A percentile compares a stretch with the other conserved stretches of the same genome.
Evolutionary conservation across 331 rosid genomes (phyloP).

Genomic region (Malus hybrid): DNA sequence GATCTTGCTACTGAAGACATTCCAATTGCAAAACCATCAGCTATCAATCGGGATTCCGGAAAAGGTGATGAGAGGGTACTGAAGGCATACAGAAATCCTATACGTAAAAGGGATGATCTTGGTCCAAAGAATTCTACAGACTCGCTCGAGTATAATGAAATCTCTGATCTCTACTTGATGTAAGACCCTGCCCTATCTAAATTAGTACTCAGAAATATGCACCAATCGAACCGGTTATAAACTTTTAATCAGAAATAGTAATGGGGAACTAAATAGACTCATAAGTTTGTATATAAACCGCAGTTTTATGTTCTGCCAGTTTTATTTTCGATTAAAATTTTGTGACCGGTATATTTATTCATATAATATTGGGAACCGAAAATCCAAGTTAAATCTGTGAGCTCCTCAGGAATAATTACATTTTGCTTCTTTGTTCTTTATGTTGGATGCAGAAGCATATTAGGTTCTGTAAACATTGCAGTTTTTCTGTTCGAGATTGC

Average conservation of each 20-base stretch:
- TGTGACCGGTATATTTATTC: background rate
- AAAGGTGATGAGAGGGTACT: conserved; percentile 12
- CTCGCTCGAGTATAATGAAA: conserved; percentile 36
- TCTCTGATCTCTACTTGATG: conserved; percentile 57
- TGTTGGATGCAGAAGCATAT: conserved; percentile 57
- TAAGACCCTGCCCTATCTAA: conserved; percentile 14
- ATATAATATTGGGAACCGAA: background rate
- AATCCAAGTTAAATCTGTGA: background rate
- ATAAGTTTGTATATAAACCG: background rate
- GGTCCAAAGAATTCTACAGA: conserved; percentile 19
- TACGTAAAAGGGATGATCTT: conserved; percentile 7
- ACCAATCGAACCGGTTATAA: background rate
- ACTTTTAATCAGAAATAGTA: background rate
- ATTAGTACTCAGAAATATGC: background rate
- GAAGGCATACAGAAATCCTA: conserved; percentile 16
- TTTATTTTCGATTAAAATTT: too few relatives aligned
- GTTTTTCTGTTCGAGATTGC: conserved; percentile 90
- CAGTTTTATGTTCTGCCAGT: background rate
- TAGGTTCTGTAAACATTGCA: conserved; percentile 75
- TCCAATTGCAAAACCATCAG: conserved; percentile 7
- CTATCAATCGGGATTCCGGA: conserved; percentile 9
- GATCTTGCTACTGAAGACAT: conserved; percentile 28
- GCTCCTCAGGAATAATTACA: background rate
- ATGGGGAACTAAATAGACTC: background rate
- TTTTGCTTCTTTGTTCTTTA: conserved; percentile 1